Conservation (phyloP, 1,284 basidiomycete genomes). For the Malassezia brasiliensis region DNA sequence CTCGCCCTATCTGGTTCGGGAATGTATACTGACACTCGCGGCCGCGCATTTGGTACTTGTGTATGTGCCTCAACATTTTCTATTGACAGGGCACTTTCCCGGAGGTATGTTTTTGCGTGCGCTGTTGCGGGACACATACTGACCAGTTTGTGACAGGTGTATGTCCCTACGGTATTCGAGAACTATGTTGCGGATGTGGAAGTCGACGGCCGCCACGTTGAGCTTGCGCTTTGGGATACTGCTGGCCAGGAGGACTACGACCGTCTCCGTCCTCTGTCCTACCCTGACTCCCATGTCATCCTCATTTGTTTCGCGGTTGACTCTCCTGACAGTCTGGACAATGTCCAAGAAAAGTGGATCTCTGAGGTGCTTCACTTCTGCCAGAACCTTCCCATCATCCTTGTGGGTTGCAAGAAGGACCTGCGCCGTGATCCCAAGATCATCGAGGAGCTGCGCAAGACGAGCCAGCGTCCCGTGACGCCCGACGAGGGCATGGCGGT, state of each 20-base stretch:
- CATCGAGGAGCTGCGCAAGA: constrained; percentile 48
- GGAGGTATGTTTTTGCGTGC: constrained; percentile 56
- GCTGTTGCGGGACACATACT: background rate
- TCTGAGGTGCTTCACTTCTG: constrained; percentile 90
- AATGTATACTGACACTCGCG: constrained; percentile 6
- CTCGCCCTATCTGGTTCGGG: background rate
- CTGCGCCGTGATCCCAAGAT: constrained; percentile 48
- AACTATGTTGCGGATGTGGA: constrained; percentile 81
- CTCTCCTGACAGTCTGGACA: constrained; percentile 82
- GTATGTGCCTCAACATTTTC: background rate
- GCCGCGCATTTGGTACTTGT: background rate
- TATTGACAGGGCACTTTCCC: constrained; percentile 67
- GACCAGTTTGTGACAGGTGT: constrained; percentile 56
- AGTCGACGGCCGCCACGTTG: constrained; percentile 81
- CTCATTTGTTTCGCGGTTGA: constrained; percentile 88
- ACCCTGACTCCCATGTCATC: constrained; percentile 85
- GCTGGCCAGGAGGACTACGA: constrained; percentile 73
- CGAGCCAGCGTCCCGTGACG: constrained; percentile 44
- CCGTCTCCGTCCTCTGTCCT: constrained; percentile 57
- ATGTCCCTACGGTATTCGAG: constrained; percentile 85
- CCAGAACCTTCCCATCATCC: constrained; percentile 71
- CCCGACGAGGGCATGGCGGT: constrained; percentile 62
- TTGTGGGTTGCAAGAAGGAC: constrained; percentile 76
- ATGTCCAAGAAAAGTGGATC: constrained; percentile 96
- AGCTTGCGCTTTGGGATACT: constrained; percentile 89